phyloP scores from a whole-genome alignment of 1,284 basidiomycete genomes.

The Ustilago shanxiensis region DNA sequence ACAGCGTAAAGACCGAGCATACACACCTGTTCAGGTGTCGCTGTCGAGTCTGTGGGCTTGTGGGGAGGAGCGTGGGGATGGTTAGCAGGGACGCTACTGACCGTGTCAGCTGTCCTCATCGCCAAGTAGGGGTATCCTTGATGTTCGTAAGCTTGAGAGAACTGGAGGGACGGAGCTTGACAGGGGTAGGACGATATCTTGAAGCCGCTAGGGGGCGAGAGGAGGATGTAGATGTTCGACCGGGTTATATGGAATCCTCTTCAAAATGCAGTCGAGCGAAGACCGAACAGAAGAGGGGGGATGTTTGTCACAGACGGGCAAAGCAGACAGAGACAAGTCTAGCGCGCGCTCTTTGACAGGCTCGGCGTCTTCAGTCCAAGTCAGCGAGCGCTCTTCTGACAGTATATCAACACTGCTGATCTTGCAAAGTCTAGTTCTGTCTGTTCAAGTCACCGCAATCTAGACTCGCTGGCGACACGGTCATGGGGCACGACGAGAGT shows the following conservation, averaged over 20 bases:
- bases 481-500: background rate
- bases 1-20: slow-evolving; percentile 32
- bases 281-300: background rate
- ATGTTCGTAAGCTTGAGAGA: background rate
- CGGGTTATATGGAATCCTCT: background rate
- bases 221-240: background rate
- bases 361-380: background rate
- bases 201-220: background rate
- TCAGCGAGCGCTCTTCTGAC: background rate
- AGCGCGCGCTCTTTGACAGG: background rate
- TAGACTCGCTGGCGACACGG: background rate
- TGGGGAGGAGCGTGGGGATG: background rate
- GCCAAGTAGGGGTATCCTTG: background rate
- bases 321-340: background rate
- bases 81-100: background rate
- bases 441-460: background rate
- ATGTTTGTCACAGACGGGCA: background rate
- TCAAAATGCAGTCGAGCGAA: background rate
- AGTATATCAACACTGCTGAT: background rate
- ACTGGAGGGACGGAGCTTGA: background rate
- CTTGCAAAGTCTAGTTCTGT: background rate
- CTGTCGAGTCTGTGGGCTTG: background rate
- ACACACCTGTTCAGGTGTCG: slow-evolving; percentile 20
- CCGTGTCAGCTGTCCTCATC: background rate
- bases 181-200: background rate